Percentiles rank a stretch among this genome's conserved stretches.
Conservation (phyloP, 2,329 filamentous ascomycete genomes). For the Penicillium oxalicum region DNA sequence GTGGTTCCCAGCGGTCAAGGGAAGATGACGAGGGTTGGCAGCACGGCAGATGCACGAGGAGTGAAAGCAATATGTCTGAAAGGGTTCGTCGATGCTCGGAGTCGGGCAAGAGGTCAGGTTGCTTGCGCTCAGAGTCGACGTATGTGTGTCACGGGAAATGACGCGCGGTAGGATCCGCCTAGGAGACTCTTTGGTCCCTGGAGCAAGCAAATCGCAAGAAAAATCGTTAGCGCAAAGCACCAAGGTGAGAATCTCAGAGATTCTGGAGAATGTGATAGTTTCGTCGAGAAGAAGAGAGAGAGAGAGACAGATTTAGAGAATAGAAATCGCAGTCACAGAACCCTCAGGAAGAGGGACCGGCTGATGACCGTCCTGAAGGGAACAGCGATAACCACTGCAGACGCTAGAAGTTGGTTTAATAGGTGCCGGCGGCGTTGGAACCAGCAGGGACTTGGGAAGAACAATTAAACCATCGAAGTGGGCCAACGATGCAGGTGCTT, state of each 20-base stretch:
- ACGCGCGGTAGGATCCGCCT: neutral
- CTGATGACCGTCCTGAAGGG: conserved; percentile 4
- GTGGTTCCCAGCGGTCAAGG: conserved; percentile 40
- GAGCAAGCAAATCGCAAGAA: conserved; percentile 6
- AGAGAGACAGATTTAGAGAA: too few relatives aligned
- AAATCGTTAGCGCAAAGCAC: conserved; percentile 10
- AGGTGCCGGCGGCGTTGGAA: conserved; percentile 3
- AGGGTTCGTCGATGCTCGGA: conserved; percentile 3
- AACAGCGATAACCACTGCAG: conserved; percentile 1
- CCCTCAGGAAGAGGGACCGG: conserved; percentile 4
- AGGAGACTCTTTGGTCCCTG: conserved; percentile 17
- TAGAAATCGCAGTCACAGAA: conserved; percentile 4
- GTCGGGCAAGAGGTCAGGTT: neutral
- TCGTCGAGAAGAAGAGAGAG: too few relatives aligned
- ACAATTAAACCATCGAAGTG: conserved; percentile 17
- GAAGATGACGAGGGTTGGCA: conserved; percentile 11
- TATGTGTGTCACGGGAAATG: too few relatives aligned
- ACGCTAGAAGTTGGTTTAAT: conserved; percentile 11
- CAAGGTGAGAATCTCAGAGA: conserved; percentile 8
- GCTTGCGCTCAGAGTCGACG: too few relatives aligned
- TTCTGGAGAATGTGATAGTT: neutral
- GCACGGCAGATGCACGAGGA: conserved; percentile 5
- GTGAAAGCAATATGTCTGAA: neutral
- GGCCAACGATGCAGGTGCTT: conserved; percentile 27
- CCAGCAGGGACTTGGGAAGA: conserved; percentile 12